Base-by-base conservation (phyloP, 305 asterid species). In the Solanum hybrid region DNA sequence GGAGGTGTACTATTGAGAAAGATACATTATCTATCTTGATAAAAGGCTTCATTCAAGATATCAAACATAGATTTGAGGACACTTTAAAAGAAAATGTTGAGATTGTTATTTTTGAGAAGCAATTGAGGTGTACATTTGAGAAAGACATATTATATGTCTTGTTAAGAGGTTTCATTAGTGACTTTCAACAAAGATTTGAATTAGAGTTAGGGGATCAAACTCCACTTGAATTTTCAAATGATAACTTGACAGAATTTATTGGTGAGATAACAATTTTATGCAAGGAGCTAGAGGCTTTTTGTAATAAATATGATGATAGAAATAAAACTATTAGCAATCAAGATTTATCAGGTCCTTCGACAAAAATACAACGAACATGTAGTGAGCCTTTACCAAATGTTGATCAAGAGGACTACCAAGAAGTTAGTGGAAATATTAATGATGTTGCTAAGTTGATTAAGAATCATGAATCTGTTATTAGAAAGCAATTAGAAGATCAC, bases 1-100 rank as follows among this genome's bases (percentile, higher is more conserved):
- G 98, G 98, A 93, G 91, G 90, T 91, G 93, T 89, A 80, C 36
- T 3, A 87, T 97, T 6, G 98, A 97, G 94, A 95, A 90, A 85
- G 98, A 94, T 81, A 88, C 91, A 26, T 90, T 94, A 89, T 89
- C 89, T 7, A 45, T 94, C 89, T 42, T 92, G 88, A 66, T 92
- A 69, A 93, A 88, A 89, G 96, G 96, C 11, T 96, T 94, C 88
- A 79, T 92, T 11, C 78, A 78, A 13, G 92, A 95, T 73, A 91
- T 94, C 31, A 90, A 45, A 71, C 79, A 64, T 32, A 80, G 79
- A 84, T 76, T 76, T 32, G 6, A 19, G 24, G 24, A 56, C 24
- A 56, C 69, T 56, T 19, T 56, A 56, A 56, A 56, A 56, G 69
- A 56, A 56, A 56, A 56, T 19, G 10, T 56, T 56, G 69, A 56